phyloP scores from a whole-genome alignment of 2,329 filamentous ascomycete genomes.

The Zymoseptoria ardabiliae region DNA sequence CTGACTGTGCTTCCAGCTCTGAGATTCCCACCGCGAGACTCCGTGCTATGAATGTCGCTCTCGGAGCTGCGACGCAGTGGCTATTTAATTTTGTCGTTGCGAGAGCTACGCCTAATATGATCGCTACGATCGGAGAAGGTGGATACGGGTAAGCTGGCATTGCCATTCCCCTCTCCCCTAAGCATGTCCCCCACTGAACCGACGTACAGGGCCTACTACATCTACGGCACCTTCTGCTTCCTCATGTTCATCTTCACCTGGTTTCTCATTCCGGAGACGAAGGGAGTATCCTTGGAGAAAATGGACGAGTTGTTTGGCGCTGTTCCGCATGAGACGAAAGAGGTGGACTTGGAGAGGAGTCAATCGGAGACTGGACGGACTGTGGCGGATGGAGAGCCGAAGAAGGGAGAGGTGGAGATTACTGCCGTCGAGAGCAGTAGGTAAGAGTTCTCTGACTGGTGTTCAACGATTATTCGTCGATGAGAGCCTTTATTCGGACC shows the following conservation, averaged over 20 bases:
- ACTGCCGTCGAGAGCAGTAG: background rate
- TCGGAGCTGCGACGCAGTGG: conserved; percentile 58
- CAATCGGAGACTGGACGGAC: background rate
- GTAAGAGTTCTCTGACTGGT: background rate
- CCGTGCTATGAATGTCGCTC: conserved; percentile 58
- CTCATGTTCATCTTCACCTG: conserved; percentile 59
- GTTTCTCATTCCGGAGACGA: conserved; percentile 66
- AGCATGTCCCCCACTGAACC: conserved; percentile 31
- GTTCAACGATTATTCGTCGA: too few relatives aligned
- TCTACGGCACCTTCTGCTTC: conserved; percentile 61
- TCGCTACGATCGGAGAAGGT: conserved; percentile 46
- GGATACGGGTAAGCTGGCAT: conserved; percentile 41
- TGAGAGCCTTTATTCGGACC: too few relatives aligned
- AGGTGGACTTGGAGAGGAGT: background rate
- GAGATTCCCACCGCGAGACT: conserved; percentile 64
- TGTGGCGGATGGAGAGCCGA: background rate
- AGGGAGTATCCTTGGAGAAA: conserved; percentile 37
- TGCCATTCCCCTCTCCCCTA: conserved; percentile 25
- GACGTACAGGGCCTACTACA: conserved; percentile 51
- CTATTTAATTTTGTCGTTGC: conserved; percentile 68
- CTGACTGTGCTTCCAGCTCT: conserved; percentile 58
- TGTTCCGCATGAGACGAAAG: background rate
- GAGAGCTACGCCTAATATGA: conserved; percentile 60
- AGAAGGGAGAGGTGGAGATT: background rate
- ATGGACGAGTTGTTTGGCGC: conserved; percentile 28